Evolutionary conservation across 352 stramenopile genomes (phyloP).

Genomic region (Globisporangium yorkense): DNA sequence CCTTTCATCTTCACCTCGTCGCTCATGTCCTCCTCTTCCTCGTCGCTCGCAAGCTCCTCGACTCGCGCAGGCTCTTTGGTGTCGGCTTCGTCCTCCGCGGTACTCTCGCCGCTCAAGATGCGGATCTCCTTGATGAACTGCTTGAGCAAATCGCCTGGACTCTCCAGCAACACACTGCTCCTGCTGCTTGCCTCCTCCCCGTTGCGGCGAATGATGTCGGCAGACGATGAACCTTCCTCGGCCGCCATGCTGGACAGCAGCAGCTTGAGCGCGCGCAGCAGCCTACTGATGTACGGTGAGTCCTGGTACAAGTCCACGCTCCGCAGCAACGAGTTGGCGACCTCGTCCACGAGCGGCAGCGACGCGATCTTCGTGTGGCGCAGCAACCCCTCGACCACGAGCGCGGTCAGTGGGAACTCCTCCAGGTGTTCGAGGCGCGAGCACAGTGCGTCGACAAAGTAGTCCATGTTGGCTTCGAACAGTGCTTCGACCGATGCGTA

Average conservation of each 20-base stretch:
- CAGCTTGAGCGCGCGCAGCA: slow-evolving; percentile 60
- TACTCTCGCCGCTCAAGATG: slow-evolving; percentile 30
- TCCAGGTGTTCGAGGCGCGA: slow-evolving; percentile 66
- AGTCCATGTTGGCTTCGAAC: slow-evolving; percentile 83
- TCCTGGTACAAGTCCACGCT: slow-evolving; percentile 78
- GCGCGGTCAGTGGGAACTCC: slow-evolving; percentile 57
- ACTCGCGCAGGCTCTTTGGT: neutral
- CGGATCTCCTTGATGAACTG: slow-evolving; percentile 68
- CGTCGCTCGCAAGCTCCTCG: slow-evolving; percentile 2
- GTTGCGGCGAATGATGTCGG: neutral
- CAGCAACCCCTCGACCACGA: slow-evolving; percentile 72
- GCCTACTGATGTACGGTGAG: slow-evolving; percentile 32
- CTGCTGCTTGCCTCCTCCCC: neutral
- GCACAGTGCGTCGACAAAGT: slow-evolving; percentile 80
- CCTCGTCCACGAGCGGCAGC: slow-evolving; percentile 73
- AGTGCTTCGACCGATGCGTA: slow-evolving; percentile 54
- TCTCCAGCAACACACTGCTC: neutral
- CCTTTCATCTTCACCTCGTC: slow-evolving; percentile 34
- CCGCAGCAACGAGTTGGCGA: slow-evolving; percentile 55
- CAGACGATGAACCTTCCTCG: slow-evolving; percentile 2
- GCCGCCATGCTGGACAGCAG: slow-evolving; percentile 40
- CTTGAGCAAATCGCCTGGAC: slow-evolving; percentile 20
- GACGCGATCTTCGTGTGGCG: slow-evolving; percentile 55
- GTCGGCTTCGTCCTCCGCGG: slow-evolving; percentile 18
- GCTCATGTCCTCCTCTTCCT: slow-evolving; percentile 4